Percentiles rank a stretch among this genome's conserved stretches.
Conservation (phyloP, 1,284 basidiomycete genomes). For the Paramarasmius palmivorus region DNA sequence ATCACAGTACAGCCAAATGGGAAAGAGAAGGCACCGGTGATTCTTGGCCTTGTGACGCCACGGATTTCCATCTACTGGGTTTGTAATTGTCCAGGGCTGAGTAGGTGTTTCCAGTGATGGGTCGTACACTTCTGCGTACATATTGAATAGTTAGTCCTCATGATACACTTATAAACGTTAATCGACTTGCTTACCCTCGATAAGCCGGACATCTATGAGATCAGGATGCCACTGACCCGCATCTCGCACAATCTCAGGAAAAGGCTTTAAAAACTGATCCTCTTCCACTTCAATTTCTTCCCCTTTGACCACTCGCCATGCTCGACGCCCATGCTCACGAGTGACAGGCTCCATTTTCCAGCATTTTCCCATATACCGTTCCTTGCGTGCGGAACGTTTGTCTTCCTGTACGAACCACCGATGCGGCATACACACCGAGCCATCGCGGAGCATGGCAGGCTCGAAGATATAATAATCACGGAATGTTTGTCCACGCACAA, state of each 20-base stretch:
- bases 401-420: neutral
- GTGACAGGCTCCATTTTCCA: slow-evolving; percentile 1
- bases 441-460: neutral
- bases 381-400: neutral
- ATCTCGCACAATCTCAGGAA: neutral
- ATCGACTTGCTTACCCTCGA: too few species aligned
- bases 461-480: slow-evolving; percentile 9
- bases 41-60: too few species aligned
- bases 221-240: too few species aligned
- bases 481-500: too few species aligned
- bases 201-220: too few species aligned
- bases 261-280: neutral
- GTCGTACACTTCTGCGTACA: too few species aligned
- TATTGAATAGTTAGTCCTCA: too few species aligned
- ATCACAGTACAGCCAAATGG: slow-evolving; percentile 13
- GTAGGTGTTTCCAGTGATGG: too few species aligned
- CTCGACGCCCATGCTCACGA: neutral
- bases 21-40: neutral
- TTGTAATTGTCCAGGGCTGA: too few species aligned
- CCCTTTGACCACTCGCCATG: slow-evolving; percentile 8
- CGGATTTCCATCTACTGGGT: too few species aligned
- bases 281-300: neutral
- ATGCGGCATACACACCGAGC: slow-evolving; percentile 2
- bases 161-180: too few species aligned
- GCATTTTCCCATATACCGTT: too few species aligned